Base-by-base conservation (phyloP, 441 rosid species). In the Cnidoscolus chayamansa region DNA sequence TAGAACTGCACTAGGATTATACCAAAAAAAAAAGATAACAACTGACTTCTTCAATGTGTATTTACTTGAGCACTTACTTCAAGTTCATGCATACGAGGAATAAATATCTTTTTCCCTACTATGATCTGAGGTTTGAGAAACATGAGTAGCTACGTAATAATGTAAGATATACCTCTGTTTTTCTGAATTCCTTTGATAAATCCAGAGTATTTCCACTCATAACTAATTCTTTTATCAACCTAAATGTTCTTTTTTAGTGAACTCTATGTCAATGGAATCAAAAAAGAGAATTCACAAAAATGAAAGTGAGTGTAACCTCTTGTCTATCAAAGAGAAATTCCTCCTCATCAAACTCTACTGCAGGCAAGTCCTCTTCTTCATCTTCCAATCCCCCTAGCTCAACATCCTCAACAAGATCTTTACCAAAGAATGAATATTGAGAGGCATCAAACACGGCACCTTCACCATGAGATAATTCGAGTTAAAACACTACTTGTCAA, bases 361-460 rank as follows among this genome's bases (percentile, higher is more conserved):
- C 74, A 57, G 88, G 82, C 67, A 76, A 71, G 47, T 72, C 82
- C 60, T 77, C 94, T 57, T 81, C 97, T 12, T 85, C 99, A 47
- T 91, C 99, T 31, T 93, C 98, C 70, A 95, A 81, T 60, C 98
- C 98, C 32, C 96, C 98, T 63, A 93, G 74, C 83, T 93, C 98
- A 75, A 93, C 90, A 81, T 91, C 98, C 84, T 89, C 92, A 3
- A 87, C 85, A 58, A 77, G 88, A 80, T 93, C 90, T 56, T 86
- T 82, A 72, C 97, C 98, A 67, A 93, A 93, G 76, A 93, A 93
- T 20, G 95, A 94, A 81, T 93, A 93, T 70, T 93, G 96, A 5
- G 98, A 91, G 65, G 98, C 96, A 80, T 93, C 98, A 83, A 91
- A 93, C 73, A 87, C 79, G 31, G 92, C 61, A 72, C 1, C 75